These are phyloP conservation scores for Syzygium aromaticum DNA, from an alignment of 345 rosid genomes.

Conservation along the genomic window DNA sequence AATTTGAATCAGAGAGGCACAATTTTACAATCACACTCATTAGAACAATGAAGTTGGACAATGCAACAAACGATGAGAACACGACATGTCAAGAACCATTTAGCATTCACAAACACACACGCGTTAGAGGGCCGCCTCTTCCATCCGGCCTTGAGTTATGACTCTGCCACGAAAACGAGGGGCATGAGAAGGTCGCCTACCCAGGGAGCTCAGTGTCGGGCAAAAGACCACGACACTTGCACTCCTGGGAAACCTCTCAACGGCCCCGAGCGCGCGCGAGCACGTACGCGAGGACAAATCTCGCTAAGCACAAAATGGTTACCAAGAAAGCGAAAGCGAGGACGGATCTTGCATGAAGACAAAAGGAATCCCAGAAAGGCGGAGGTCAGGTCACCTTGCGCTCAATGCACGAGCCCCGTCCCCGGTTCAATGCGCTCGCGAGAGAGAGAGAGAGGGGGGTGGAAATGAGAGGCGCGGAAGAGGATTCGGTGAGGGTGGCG, in stretches of 20 bases:
- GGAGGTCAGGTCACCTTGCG: not conserved
- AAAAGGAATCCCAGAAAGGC: not conserved
- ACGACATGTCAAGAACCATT: not conserved
- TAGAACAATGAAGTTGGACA: not conserved
- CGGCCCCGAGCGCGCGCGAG: not conserved
- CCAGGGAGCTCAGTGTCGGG: not conserved
- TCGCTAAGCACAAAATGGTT: not conserved
- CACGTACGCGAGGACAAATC: not conserved
- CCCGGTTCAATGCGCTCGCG: not conserved
- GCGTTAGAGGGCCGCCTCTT: not conserved
- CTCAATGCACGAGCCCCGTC: not conserved
- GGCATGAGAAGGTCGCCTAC: not conserved
- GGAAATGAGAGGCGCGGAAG: not conserved
- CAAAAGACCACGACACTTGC: not conserved
- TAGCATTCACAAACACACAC: not conserved
- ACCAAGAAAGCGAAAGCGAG: not conserved
- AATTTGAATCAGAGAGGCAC: not conserved
- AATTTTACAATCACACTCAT: not conserved
- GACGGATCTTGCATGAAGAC: not conserved
- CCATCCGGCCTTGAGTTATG: not conserved
- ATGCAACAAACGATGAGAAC: not conserved
- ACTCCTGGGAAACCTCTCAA: not conserved
- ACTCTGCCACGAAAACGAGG: not conserved
- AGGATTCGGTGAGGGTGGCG: constrained; percentile 4
- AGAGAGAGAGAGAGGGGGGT: not conserved